These are phyloP conservation scores for Erythrophleum fordii DNA, from an alignment of 306 rosid species.

Conservation along the genomic window DNA sequence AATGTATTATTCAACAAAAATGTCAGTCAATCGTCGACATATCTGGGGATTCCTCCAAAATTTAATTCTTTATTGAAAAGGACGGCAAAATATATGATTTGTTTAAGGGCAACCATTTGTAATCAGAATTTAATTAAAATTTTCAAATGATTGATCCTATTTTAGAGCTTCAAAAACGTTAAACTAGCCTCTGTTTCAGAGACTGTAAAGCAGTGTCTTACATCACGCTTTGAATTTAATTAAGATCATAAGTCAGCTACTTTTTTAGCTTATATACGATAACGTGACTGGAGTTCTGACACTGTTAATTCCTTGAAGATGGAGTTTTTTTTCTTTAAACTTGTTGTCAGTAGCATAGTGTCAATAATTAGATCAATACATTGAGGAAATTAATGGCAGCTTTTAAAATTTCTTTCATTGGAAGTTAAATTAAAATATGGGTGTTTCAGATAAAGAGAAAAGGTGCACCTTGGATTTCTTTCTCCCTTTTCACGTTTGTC, in stretches of 20 bases:
- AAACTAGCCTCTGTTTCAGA: slow-evolving; percentile 35
- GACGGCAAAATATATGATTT: slow-evolving; percentile 58
- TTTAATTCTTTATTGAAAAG: slow-evolving; percentile 41
- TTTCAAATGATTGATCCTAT: slow-evolving; percentile 25
- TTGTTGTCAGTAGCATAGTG: not conserved
- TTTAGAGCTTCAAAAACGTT: not conserved
- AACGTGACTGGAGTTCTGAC: slow-evolving; percentile 46
- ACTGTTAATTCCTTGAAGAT: slow-evolving; percentile 38
- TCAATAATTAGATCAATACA: slow-evolving; percentile 22
- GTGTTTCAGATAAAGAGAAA: not conserved
- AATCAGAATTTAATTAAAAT: slow-evolving; percentile 26
- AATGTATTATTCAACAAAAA: slow-evolving; percentile 46
- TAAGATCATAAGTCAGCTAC: slow-evolving; percentile 22
- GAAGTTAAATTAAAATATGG: not conserved
- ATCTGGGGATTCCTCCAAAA: slow-evolving; percentile 52
- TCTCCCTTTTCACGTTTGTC: slow-evolving; percentile 32
- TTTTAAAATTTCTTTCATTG: not conserved
- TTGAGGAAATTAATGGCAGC: not conserved
- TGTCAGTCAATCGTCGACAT: slow-evolving; percentile 44
- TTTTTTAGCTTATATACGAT: slow-evolving; percentile 29
- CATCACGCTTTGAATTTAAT: slow-evolving; percentile 51
- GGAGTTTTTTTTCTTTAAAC: not conserved
- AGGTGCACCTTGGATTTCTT: slow-evolving; percentile 38
- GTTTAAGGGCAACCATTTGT: slow-evolving; percentile 38
- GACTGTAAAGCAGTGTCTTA: slow-evolving; percentile 37